Base-by-base conservation (phyloP, 768 basidiomycete genomes). In the Mycena haematopus region DNA sequence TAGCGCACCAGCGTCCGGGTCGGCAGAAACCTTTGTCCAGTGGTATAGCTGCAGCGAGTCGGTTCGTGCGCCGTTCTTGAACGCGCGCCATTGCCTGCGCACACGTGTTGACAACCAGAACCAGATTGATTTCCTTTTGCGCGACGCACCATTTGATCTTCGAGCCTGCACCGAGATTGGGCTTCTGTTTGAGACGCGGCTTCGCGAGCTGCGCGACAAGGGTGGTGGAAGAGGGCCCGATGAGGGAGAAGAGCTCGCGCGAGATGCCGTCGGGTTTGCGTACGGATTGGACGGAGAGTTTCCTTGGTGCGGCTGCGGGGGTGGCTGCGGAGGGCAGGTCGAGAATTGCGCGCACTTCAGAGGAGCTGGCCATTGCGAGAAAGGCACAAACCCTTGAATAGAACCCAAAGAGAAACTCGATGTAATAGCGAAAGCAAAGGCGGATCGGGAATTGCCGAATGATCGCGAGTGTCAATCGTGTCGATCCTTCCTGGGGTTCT, bases 261-360 rank as follows among this genome's bases (percentile, higher is more conserved):
- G 95, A 90, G 63, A 98, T 95, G 21, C 96, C 96, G 21, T 95
- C 93, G 4, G 92, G 92, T 75, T 92, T 93, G 70, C 84, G 83
- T 19, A 78, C 70, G 14, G 80, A 70, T 2, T 77, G 19, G n/a
- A 78, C 57, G 24, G 72, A 36, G 3, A 76, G 62, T 67, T 84
- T 89, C 68, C 83, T 84, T 2, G 73, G 72, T 40, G 80, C 83
- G n/a, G 83, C 76, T 2, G 83, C 78, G 5, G 79, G 78, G 9
- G 80, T 70, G 9, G 79, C 72, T 31, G 79, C 78, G 50, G 79
- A 79, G 53, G 84, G 82, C 15, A 95, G 76, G 14, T 89, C 87
- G 47, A 96, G 87, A 40, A 92, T 90, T 67, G 91, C 91, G 27
- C 95, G 89, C 65, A 96, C 84, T 72, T 96, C 95, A 65, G 88